Evolutionary conservation across 1,284 basidiomycete species (phyloP).

Genomic region (Farysia itapuensis): DNA sequence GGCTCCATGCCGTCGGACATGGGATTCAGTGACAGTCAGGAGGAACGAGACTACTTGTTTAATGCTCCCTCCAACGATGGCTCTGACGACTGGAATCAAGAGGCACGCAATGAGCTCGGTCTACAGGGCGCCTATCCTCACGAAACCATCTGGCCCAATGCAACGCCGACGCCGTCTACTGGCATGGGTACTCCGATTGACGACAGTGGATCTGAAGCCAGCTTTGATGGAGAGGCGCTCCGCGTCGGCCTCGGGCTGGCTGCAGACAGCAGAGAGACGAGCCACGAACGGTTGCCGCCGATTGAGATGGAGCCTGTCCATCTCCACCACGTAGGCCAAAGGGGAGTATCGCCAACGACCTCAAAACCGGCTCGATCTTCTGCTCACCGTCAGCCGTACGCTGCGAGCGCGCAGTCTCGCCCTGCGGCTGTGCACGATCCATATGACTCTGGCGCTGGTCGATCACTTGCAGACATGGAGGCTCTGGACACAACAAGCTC

Average conservation of each 20-base stretch:
- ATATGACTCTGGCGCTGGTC: conserved; percentile 4
- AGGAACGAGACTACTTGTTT: conserved; percentile 20
- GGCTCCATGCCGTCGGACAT: conserved; percentile 49
- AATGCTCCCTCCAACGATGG: conserved; percentile 11
- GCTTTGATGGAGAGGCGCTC: conserved; percentile 8
- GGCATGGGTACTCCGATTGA: conserved; percentile 24
- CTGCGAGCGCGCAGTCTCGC: background rate
- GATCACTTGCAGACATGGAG: conserved; percentile 24
- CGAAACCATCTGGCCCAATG: conserved; percentile 24
- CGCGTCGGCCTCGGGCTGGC: conserved; percentile 13
- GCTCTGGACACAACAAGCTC: background rate
- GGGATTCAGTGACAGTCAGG: conserved; percentile 17
- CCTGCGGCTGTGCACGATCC: background rate
- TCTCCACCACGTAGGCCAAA: conserved; percentile 7
- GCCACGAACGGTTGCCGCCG: background rate
- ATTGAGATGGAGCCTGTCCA: conserved; percentile 14
- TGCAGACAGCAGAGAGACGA: background rate
- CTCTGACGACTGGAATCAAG: conserved; percentile 16
- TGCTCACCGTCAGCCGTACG: background rate
- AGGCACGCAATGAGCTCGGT: conserved; percentile 22
- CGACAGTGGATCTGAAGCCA: background rate
- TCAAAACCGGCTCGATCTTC: background rate
- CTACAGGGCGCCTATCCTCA: conserved; percentile 37
- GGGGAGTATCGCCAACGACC: background rate
- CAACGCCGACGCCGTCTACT: conserved; percentile 28